These are phyloP conservation scores for Globisporangium recalcitrans DNA, from an alignment of 352 stramenopile genomes.

Conservation along the genomic window DNA sequence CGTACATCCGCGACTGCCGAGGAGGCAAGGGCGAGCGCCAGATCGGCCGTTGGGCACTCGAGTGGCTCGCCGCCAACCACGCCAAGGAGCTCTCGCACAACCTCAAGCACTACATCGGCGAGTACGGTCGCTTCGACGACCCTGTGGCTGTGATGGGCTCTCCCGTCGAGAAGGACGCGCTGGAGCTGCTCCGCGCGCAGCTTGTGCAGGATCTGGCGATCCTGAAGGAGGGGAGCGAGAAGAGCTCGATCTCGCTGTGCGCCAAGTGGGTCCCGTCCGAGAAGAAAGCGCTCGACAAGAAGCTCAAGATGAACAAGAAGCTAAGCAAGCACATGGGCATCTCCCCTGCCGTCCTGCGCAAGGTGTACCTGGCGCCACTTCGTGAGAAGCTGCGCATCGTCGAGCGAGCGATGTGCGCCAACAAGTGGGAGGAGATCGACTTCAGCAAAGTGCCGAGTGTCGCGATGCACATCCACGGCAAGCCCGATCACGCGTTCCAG, in stretches of 20 bases:
- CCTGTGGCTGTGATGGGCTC: slow-evolving; percentile 37
- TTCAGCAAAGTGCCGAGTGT: slow-evolving; percentile 37
- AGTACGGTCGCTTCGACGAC: slow-evolving; percentile 52
- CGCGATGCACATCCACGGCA: slow-evolving; percentile 46
- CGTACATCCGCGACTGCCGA: slow-evolving; percentile 45
- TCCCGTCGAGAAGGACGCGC: slow-evolving; percentile 28
- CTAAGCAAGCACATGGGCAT: slow-evolving; percentile 39
- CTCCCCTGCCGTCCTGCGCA: slow-evolving; percentile 32
- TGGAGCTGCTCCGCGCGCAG: slow-evolving; percentile 33
- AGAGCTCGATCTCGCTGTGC: slow-evolving; percentile 30
- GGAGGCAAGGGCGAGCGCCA: slow-evolving; percentile 46
- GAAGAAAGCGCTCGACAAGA: slow-evolving; percentile 53
- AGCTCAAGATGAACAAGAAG: slow-evolving; percentile 45
- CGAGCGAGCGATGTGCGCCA: slow-evolving; percentile 44
- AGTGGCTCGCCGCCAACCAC: slow-evolving; percentile 31
- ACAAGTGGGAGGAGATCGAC: slow-evolving; percentile 41
- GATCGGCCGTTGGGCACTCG: slow-evolving; percentile 31
- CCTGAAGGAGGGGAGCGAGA: slow-evolving; percentile 14
- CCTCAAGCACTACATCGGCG: slow-evolving; percentile 32
- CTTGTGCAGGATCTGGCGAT: slow-evolving; percentile 26
- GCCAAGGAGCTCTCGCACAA: slow-evolving; percentile 36
- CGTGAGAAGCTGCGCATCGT: slow-evolving; percentile 34
- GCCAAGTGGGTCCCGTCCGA: slow-evolving; percentile 59
- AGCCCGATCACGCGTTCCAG: slow-evolving; percentile 34
- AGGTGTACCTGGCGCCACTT: slow-evolving; percentile 40